A percentile compares a stretch with the other conserved stretches of the same genome.
These are phyloP conservation scores for Talaromyces sp. DNA, from an alignment of 2,329 filamentous ascomycete genomes.

Conservation along the genomic window DNA sequence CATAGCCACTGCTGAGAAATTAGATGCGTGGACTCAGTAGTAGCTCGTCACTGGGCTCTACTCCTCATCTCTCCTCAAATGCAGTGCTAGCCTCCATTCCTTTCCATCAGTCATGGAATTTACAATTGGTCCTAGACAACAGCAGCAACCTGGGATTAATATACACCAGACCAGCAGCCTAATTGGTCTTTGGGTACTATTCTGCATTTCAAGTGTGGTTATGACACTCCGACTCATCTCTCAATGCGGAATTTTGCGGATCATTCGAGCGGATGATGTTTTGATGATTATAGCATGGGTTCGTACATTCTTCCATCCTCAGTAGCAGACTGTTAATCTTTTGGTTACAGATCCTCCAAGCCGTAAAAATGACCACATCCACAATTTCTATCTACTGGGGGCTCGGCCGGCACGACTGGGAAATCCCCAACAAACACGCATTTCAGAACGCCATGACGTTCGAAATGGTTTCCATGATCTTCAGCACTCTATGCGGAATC, in stretches of 20 bases:
- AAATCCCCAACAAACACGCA: conserved; percentile 12
- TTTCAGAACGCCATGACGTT: conserved; percentile 19
- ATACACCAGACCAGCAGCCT: conserved; percentile 4
- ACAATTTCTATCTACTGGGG: conserved; percentile 21
- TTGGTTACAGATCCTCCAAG: conserved; percentile 7
- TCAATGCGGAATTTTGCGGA: conserved; percentile 12
- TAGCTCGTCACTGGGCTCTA: neutral
- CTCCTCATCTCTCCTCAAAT: neutral
- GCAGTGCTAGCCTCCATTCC: neutral
- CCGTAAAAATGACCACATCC: conserved; percentile 10
- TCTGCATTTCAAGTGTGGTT: conserved; percentile 8
- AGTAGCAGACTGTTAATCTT: neutral
- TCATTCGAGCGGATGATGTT: conserved; percentile 10
- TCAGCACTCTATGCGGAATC: conserved; percentile 19
- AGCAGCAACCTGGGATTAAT: neutral
- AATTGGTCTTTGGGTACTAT: conserved; percentile 12
- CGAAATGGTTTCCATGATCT: conserved; percentile 19
- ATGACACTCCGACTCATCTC: conserved; percentile 14
- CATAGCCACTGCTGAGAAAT: neutral
- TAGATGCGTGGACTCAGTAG: neutral
- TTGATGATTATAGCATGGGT: conserved; percentile 20
- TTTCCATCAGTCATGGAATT: neutral
- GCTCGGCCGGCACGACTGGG: conserved; percentile 19
- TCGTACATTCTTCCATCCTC: neutral
- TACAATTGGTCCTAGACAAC: neutral